A percentile compares a stretch with the other conserved stretches of the same genome.
Evolutionary conservation across 2,329 filamentous ascomycete genomes (phyloP).

Genomic region (Fusarium pininemorale): DNA sequence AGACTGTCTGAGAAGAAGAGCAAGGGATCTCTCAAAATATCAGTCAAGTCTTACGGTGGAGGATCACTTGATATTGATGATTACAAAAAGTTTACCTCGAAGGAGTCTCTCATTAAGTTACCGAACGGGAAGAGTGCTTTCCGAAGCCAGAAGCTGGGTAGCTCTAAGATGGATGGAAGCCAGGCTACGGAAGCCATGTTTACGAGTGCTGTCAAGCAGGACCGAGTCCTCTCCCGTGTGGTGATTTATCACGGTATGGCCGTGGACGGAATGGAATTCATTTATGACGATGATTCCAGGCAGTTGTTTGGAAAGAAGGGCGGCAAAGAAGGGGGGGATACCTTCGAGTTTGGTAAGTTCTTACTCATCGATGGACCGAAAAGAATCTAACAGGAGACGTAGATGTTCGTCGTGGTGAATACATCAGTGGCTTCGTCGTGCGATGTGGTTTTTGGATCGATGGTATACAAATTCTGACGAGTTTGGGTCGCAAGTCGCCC

Average conservation of each 20-base stretch:
- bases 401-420: constrained; percentile 88
- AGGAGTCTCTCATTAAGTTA: constrained; percentile 77
- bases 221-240: constrained; percentile 78
- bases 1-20: constrained; percentile 77
- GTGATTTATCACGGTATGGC: constrained; percentile 80
- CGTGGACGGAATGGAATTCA: constrained; percentile 88
- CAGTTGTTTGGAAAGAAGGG: constrained; percentile 88
- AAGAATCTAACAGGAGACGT: constrained; percentile 42
- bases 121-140: constrained; percentile 76
- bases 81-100: constrained; percentile 74
- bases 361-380: neutral
- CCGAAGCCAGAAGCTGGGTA: constrained; percentile 77
- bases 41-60: constrained; percentile 79
- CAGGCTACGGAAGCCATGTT: constrained; percentile 78
- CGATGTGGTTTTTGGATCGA: constrained; percentile 86
- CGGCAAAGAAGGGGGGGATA: constrained; percentile 73
- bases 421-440: constrained; percentile 85
- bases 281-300: constrained; percentile 85
- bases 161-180: constrained; percentile 75
- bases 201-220: constrained; percentile 71
- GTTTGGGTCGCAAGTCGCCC: constrained; percentile 83
- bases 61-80: constrained; percentile 82
- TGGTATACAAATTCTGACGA: constrained; percentile 89
- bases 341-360: constrained; percentile 78
- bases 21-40: constrained; percentile 74